These are phyloP conservation scores for Dichotomopilus funicola DNA, from an alignment of 2,329 filamentous ascomycete species.

Conservation along the genomic window DNA sequence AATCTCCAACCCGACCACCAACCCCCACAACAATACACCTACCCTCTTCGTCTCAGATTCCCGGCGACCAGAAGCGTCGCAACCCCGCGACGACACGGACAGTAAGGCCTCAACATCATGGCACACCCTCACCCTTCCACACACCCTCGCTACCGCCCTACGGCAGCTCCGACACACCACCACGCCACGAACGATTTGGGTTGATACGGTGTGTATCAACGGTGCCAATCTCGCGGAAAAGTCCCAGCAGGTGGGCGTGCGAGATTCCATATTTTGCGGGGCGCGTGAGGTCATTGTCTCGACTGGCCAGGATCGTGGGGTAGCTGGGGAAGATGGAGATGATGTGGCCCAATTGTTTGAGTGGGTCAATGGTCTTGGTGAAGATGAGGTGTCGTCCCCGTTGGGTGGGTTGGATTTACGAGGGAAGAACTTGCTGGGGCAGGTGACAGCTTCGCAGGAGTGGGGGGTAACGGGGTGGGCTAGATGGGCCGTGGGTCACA, in stretches of 20 bases:
- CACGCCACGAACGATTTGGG: not conserved
- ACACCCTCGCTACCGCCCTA: not conserved
- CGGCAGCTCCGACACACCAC: not conserved
- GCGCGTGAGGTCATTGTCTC: constrained; percentile 7
- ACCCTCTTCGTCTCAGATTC: not conserved
- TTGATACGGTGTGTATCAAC: constrained; percentile 2
- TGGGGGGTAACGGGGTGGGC: not conserved
- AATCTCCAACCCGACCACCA: too few species aligned
- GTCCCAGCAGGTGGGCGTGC: not conserved
- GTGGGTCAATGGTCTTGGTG: constrained; percentile 6
- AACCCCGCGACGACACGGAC: too few species aligned
- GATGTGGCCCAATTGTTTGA: not conserved
- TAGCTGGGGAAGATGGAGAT: not conserved
- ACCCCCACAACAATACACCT: not conserved
- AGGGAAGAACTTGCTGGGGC: too few species aligned
- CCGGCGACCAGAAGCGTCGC: not conserved
- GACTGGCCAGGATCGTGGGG: not conserved
- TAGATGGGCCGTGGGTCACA: not conserved
- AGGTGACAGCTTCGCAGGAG: not conserved
- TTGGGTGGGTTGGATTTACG: not conserved
- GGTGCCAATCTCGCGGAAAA: not conserved
- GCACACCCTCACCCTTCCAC: not conserved
- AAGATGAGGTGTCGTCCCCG: not conserved
- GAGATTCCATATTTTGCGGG: not conserved
- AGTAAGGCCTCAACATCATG: not conserved